Evolutionary conservation across 345 rosid genomes (phyloP), one percentile per base, ranked within the genome.

Genomic region (Moricandia arvensis): DNA sequence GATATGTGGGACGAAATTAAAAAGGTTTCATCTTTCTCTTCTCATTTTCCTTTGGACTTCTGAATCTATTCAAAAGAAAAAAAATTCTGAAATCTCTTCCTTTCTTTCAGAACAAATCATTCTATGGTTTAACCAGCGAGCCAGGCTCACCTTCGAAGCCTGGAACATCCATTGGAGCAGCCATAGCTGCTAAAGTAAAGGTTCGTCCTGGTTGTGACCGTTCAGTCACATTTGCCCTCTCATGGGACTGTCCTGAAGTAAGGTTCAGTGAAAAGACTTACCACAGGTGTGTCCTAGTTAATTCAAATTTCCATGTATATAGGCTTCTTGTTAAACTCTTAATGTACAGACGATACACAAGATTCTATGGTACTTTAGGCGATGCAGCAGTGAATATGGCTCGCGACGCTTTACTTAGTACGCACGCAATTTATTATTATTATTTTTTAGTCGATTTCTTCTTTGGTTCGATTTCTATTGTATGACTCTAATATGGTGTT

Each of bases 231-330:
- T 92, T 94, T 85, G 87, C 97, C 0, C 84, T 94, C 79, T 86
- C 97, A 35, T 94, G 97, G 97, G 97, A 94, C 80, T 87, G 96
- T 75, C 98, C 98, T 11, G 98, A 94, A 79, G 85, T 83, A 45
- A 81, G 80, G 71, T 94, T 92, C 72, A 73, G 72, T 26, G 85
- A 87, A 34, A 89, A 89, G 73, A 85, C 89, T 70, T 94, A 94
- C 78, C 86, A 90, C 81, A 90, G 92, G 98, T 89, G 43, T 74
- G 79, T 8, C 53, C 53, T 47, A 15, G 13, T 47, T 21, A 6
- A 47, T 47, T 47, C 53, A 47, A 7, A 47, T n/a, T 47, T 47
- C 17, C 41, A 49, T 49, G 57, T 16, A 49, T 3, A 47, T 49
- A 16, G n/a, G 7, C 51, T 7, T 49, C 24, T 16, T 15, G 10